Base-by-base conservation (phyloP, 2,329 filamentous ascomycete genomes). In the Diaporthe vaccinii region DNA sequence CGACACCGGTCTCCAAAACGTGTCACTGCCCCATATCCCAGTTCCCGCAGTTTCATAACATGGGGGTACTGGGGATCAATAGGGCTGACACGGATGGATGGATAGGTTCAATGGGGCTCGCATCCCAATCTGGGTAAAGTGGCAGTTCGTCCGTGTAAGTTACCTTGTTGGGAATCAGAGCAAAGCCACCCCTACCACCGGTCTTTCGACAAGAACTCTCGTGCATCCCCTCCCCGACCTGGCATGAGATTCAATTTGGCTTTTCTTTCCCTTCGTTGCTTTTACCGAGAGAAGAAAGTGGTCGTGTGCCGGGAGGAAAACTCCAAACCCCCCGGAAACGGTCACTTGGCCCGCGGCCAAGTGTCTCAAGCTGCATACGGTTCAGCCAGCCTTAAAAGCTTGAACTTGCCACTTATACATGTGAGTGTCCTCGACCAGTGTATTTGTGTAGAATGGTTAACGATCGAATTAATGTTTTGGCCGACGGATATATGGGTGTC, bases 61-160 rank as follows among this genome's bases (percentile, higher is more conserved):
- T 62, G 57, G 70, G 57, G 44, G 28, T 34, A 31, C 59, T 41
- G 57, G 46, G 46, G 58, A 53, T 68, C 62, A 39, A 53, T 65
- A 73, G 44, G 70, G 70, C 70, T 73, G 70, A 73, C 59, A 46
- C 59, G 59, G 39, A 46, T 65, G 41, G 44, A 25, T 51, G 70
- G 58, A 28, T 20, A 25, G 58, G 57, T 53, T 73, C 58, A 53
- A 68, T 68, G 65, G 65, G 46, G 65, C 34, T 68, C 46, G n/a
- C 57, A 44, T 68, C 46, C 74, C 73, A 65, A 55, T 76, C 75
- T 75, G 67, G 75, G 75, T 75, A 72, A 76, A 65, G 72, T 74
- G 68, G 51, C 68, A 55, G 44, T 72, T 75, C 55, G 44, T 58
- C 53, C 73, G 74, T 76, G 73, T 76, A 57, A 76, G 75, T 76